A percentile compares a stretch with the other conserved stretches of the same genome.
Evolutionary conservation across 129 eudicot species (phyloP).

Genomic region (Mikania micrantha): DNA sequence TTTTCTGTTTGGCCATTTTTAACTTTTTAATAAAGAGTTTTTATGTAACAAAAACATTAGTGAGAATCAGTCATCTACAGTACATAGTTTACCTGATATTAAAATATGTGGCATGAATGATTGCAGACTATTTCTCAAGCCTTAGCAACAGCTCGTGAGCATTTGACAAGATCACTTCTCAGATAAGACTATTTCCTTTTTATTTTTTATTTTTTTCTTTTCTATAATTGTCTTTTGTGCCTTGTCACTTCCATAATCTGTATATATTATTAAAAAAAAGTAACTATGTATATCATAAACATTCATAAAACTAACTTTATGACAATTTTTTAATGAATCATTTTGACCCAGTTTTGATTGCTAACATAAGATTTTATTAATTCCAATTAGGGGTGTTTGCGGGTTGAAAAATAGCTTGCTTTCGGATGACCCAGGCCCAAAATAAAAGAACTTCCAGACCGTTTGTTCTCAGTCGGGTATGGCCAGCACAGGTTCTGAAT

Average conservation of each 20-base stretch:
- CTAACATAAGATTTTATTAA: neutral
- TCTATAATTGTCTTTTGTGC: neutral
- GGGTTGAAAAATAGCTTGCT: neutral
- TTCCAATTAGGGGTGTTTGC: neutral
- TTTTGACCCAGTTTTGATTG: neutral
- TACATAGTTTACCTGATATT: too few species aligned
- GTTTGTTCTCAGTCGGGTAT: neutral
- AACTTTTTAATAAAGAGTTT: too few species aligned
- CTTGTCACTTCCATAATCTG: neutral
- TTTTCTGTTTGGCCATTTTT: too few species aligned
- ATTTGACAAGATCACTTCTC: constrained; percentile 54
- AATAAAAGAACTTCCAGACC: neutral
- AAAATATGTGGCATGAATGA: neutral
- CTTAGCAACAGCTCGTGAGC: constrained; percentile 56
- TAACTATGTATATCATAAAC: neutral
- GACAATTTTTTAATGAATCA: neutral
- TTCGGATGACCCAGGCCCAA: neutral
- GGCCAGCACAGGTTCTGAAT: too few species aligned
- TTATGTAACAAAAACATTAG: too few species aligned
- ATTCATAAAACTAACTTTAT: neutral
- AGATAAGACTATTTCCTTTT: constrained; percentile 12
- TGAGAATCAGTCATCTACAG: too few species aligned
- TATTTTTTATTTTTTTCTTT: neutral
- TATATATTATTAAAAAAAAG: neutral
- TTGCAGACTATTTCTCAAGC: constrained; percentile 64